Evolutionary conservation across 257 asterid species (phyloP).

Genomic region (Hygrophila difformis): DNA sequence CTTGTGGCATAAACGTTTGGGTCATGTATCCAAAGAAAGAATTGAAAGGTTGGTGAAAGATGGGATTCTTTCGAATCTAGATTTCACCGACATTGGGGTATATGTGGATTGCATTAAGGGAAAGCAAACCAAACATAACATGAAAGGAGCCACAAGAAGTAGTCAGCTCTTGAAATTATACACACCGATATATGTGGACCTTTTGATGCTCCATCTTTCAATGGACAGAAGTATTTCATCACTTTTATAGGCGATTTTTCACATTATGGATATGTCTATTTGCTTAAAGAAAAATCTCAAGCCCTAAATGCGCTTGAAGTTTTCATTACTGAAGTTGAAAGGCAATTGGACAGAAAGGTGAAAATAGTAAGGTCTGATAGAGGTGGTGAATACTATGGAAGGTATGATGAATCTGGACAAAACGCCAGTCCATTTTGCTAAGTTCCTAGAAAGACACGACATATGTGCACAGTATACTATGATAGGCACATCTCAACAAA

Average conservation of each 20-base stretch:
- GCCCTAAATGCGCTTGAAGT: background rate
- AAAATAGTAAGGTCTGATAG: slow-evolving; percentile 1
- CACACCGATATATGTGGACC: slow-evolving; percentile 11
- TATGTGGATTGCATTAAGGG: slow-evolving; percentile 5
- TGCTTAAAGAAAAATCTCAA: slow-evolving; percentile 11
- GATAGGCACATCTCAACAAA: background rate
- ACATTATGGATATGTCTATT: slow-evolving; percentile 8
- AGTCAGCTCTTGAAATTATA: slow-evolving; percentile 7
- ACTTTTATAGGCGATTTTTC: too few species aligned
- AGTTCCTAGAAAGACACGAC: background rate
- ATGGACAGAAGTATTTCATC: slow-evolving; percentile 12
- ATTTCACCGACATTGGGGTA: background rate
- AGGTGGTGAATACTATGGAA: slow-evolving; percentile 7
- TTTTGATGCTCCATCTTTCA: slow-evolving; percentile 8
- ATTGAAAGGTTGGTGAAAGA: background rate
- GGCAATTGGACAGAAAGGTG: slow-evolving; percentile 10
- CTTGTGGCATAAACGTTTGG: slow-evolving; percentile 6
- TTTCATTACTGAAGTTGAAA: background rate
- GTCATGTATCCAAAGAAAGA: slow-evolving; percentile 12
- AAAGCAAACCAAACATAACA: background rate
- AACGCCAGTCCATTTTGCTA: background rate
- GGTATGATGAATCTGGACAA: background rate
- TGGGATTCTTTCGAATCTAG: background rate
- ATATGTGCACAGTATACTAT: background rate
- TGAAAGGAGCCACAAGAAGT: background rate